A percentile compares a stretch with the other conserved stretches of the same genome.
These are phyloP conservation scores for Gaeumannomyces sp. DNA, from an alignment of 2,329 filamentous ascomycete species.

Conservation along the genomic window DNA sequence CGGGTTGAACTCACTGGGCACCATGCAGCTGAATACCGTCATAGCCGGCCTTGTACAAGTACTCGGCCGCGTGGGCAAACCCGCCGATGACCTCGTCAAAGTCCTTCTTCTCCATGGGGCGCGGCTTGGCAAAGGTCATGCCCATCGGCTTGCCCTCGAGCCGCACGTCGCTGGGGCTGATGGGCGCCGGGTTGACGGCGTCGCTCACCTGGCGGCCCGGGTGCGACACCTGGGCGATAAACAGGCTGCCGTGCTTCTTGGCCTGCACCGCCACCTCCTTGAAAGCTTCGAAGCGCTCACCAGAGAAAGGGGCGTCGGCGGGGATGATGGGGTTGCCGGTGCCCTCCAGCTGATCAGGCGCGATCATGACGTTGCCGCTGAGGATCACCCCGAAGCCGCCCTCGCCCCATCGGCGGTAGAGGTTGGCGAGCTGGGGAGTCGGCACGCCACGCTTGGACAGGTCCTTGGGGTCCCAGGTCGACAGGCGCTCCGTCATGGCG, in stretches of 20 bases:
- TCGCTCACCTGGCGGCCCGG: constrained; percentile 48
- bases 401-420: constrained; percentile 57
- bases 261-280: constrained; percentile 45
- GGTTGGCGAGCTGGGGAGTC: constrained; percentile 36
- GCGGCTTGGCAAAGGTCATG: constrained; percentile 39
- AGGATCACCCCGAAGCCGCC: constrained; percentile 32
- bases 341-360: constrained; percentile 51
- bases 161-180: constrained; percentile 15
- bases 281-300: constrained; percentile 57
- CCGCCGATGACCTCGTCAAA: constrained; percentile 51
- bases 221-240: constrained; percentile 57
- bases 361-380: constrained; percentile 39
- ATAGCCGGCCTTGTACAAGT: constrained; percentile 55
- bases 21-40: constrained; percentile 46
- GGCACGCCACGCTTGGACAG: constrained; percentile 40
- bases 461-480: constrained; percentile 51
- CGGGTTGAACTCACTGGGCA: constrained; percentile 18
- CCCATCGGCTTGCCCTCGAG: constrained; percentile 13
- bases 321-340: constrained; percentile 55
- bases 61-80: constrained; percentile 57
- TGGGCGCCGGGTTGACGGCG: constrained; percentile 27
- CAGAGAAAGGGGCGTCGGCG: constrained; percentile 39
- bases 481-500: constrained; percentile 60
- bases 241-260: constrained; percentile 53
- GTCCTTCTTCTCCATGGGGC: constrained; percentile 45